phyloP scores from a whole-genome alignment of 2,329 filamentous ascomycete genomes.

The Annulohypoxylon truncatum region DNA sequence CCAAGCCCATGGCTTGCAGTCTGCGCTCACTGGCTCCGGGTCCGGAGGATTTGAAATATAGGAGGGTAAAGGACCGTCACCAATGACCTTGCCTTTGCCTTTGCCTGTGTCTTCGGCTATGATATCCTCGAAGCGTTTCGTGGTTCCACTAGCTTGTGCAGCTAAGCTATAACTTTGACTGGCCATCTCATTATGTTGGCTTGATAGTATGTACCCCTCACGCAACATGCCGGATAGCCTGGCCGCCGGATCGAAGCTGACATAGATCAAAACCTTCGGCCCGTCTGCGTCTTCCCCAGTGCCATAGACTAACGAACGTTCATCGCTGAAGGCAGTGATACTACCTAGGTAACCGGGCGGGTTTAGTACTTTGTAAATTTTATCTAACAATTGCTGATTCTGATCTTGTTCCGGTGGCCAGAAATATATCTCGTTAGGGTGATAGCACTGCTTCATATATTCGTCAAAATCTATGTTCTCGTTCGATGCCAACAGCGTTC shows the following conservation, averaged over 20 bases:
- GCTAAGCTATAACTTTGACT: not conserved
- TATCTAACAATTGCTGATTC: slow-evolving; percentile 26
- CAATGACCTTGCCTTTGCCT: slow-evolving; percentile 6
- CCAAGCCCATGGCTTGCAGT: slow-evolving; percentile 27
- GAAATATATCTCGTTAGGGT: slow-evolving; percentile 41
- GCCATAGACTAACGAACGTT: slow-evolving; percentile 47
- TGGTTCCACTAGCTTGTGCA: not conserved
- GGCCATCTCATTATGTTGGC: not conserved
- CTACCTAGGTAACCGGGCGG: slow-evolving; percentile 35
- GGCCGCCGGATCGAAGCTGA: slow-evolving; percentile 48
- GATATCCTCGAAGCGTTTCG: not conserved
- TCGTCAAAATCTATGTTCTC: slow-evolving; percentile 5
- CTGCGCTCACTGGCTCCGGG: slow-evolving; percentile 19
- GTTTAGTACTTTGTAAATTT: slow-evolving; percentile 43
- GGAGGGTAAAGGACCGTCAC: slow-evolving; percentile 14
- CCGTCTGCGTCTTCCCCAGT: slow-evolving; percentile 34
- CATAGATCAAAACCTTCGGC: slow-evolving; percentile 43
- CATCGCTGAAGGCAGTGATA: slow-evolving; percentile 44
- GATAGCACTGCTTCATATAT: slow-evolving; percentile 24
- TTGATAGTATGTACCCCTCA: slow-evolving; percentile 30
- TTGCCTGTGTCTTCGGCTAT: slow-evolving; percentile 6
- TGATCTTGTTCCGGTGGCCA: slow-evolving; percentile 45
- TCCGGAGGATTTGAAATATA: slow-evolving; percentile 14
- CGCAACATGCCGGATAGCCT: slow-evolving; percentile 42
- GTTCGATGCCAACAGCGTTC: not conserved